phyloP scores from a whole-genome alignment of 2,329 filamentous ascomycete genomes.

The Xylaria sp. region DNA sequence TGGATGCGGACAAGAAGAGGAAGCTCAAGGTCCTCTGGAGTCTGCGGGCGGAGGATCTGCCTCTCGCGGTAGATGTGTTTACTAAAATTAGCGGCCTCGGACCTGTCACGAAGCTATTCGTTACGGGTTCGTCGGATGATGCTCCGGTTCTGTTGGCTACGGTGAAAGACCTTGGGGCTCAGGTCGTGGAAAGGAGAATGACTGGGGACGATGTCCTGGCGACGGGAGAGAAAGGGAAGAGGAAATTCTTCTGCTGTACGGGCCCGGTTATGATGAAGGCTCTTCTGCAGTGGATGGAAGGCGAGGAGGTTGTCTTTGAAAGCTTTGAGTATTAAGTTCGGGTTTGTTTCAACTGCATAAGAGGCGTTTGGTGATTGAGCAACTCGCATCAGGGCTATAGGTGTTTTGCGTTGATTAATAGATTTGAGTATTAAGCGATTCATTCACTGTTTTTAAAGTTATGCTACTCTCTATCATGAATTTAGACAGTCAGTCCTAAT shows the following conservation, averaged over 20 bases:
- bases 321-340: conserved; percentile 64
- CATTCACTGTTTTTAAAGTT: too few relatives aligned
- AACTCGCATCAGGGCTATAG: not conserved
- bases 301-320: conserved; percentile 66
- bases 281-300: conserved; percentile 63
- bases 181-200: conserved; percentile 53
- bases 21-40: conserved; percentile 74
- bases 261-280: conserved; percentile 54
- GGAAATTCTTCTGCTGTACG: conserved; percentile 64
- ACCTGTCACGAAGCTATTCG: conserved; percentile 66
- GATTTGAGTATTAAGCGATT: not conserved
- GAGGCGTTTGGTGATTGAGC: not conserved
- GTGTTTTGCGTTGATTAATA: not conserved
- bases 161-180: conserved; percentile 51
- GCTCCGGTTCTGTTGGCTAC: conserved; percentile 50
- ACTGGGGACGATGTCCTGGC: conserved; percentile 55
- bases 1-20: conserved; percentile 50
- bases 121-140: conserved; percentile 70
- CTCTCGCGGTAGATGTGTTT: conserved; percentile 70
- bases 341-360: not conserved
- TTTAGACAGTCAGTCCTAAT: too few relatives aligned
- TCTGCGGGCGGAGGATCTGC: conserved; percentile 68
- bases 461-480: too few relatives aligned
- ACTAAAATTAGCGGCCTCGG: conserved; percentile 62
- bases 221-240: conserved; percentile 53